These are phyloP conservation scores for Xylariaceae sp. DNA, from an alignment of 2,329 filamentous ascomycete genomes.

Conservation along the genomic window DNA sequence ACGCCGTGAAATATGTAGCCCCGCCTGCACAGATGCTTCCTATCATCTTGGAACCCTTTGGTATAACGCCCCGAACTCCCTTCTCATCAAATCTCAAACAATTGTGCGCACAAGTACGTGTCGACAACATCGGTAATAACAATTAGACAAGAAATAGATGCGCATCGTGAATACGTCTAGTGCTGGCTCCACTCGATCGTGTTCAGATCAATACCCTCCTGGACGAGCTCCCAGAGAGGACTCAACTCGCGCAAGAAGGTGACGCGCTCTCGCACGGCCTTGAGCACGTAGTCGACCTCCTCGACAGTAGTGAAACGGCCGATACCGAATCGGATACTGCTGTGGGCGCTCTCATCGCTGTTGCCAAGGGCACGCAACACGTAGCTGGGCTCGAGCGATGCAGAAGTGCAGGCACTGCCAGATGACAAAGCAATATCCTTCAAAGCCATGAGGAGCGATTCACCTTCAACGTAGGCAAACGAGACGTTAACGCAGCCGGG, in stretches of 20 bases:
- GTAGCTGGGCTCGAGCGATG: constrained; percentile 93
- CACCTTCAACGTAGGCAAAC: constrained; percentile 96
- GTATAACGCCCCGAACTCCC: constrained; percentile 10
- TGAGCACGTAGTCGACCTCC: constrained; percentile 96
- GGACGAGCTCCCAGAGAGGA: constrained; percentile 94
- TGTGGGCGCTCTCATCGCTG: constrained; percentile 96
- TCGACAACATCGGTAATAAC: neutral
- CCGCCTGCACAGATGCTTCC: neutral
- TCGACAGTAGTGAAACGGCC: constrained; percentile 91
- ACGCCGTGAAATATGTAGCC: neutral
- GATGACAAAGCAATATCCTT: constrained; percentile 98
- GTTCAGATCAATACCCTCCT: constrained; percentile 91
- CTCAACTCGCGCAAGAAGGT: constrained; percentile 91
- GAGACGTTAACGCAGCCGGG: constrained; percentile 97
- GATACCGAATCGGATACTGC: constrained; percentile 95
- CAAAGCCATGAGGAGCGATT: constrained; percentile 94
- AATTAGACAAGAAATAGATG: neutral
- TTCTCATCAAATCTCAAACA: constrained; percentile 2
- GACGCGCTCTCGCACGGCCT: constrained; percentile 86
- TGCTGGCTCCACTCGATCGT: constrained; percentile 99
- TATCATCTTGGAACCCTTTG: neutral
- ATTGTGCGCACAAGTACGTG: constrained; percentile 7
- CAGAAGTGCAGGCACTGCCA: constrained; percentile 93
- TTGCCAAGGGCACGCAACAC: constrained; percentile 90
- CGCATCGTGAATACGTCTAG: constrained; percentile 40